phyloP scores from a whole-genome alignment of 768 basidiomycete species.

The Lactarius deliciosus region DNA sequence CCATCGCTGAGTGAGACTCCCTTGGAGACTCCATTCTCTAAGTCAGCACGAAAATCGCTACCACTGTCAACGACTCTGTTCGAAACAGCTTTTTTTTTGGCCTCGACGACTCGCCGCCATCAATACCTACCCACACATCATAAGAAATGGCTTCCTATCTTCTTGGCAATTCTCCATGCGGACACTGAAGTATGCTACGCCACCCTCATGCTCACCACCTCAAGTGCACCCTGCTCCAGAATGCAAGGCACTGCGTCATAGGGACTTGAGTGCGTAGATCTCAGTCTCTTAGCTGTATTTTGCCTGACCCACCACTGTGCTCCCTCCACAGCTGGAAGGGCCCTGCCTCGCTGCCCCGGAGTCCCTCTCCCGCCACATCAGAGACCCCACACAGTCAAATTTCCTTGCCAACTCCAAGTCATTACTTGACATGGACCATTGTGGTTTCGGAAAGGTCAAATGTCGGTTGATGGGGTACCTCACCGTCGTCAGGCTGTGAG shows the following conservation, averaged over 20 bases:
- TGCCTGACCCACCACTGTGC: not conserved
- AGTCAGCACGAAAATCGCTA: slow-evolving; percentile 50
- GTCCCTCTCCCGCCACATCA: slow-evolving; percentile 40
- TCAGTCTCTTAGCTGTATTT: not conserved
- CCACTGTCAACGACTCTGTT: slow-evolving; percentile 80
- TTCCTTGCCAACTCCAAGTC: slow-evolving; percentile 70
- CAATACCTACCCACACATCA: slow-evolving; percentile 30
- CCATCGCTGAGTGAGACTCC: no score
- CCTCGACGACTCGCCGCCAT: slow-evolving; percentile 81
- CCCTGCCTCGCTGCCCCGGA: slow-evolving; percentile 82
- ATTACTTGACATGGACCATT: slow-evolving; percentile 88
- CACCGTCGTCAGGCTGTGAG: slow-evolving; percentile 63
- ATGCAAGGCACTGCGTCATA: slow-evolving; percentile 88
- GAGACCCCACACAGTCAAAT: slow-evolving; percentile 45
- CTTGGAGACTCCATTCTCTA: no score
- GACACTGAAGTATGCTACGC: slow-evolving; percentile 81
- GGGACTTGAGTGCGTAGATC: slow-evolving; percentile 66
- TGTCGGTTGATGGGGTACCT: slow-evolving; percentile 89
- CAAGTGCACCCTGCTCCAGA: slow-evolving; percentile 64
- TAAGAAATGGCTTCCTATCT: not conserved
- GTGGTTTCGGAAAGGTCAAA: slow-evolving; percentile 91
- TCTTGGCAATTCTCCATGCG: slow-evolving; percentile 49
- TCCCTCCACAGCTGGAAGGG: slow-evolving; percentile 73
- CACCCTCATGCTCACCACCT: slow-evolving; percentile 70
- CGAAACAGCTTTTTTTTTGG: slow-evolving; percentile 78